A percentile compares a stretch with the other conserved stretches of the same genome.
Evolutionary conservation across 805 yeast species (phyloP).

Genomic region (Pichia deserticola): DNA sequence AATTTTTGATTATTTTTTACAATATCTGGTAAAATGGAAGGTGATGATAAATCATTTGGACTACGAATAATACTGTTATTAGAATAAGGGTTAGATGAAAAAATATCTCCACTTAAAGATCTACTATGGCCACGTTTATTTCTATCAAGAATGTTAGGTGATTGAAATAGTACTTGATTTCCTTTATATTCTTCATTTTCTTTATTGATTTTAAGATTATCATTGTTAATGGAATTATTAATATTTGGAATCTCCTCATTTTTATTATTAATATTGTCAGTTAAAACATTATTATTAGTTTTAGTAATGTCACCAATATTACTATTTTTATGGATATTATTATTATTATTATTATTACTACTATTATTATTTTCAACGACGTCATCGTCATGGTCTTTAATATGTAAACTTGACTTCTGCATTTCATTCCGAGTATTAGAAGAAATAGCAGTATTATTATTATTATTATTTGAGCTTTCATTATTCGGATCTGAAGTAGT

Average conservation of each 20-base stretch:
- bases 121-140: neutral
- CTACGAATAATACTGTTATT: neutral
- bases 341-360: neutral
- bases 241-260: too few relatives aligned
- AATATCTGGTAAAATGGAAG: neutral
- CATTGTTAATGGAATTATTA: neutral
- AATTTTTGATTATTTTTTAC: neutral
- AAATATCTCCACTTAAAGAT: constrained; percentile 1
- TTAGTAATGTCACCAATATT: too few relatives aligned
- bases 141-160: neutral
- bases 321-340: neutral
- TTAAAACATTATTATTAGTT: neutral
- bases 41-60: neutral
- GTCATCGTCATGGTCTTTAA: neutral
- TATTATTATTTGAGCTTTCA: too few relatives aligned
- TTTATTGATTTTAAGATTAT: neutral
- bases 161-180: neutral
- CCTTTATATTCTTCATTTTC: neutral
- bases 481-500: too few relatives aligned
- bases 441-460: neutral
- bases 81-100: neutral
- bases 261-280: too few relatives aligned
- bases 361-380: neutral
- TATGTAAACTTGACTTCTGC: too few relatives aligned
- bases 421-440: neutral